These are phyloP conservation scores for Sclerotinia sclerotiorum DNA, from an alignment of 2,329 filamentous ascomycete genomes.

Conservation along the genomic window DNA sequence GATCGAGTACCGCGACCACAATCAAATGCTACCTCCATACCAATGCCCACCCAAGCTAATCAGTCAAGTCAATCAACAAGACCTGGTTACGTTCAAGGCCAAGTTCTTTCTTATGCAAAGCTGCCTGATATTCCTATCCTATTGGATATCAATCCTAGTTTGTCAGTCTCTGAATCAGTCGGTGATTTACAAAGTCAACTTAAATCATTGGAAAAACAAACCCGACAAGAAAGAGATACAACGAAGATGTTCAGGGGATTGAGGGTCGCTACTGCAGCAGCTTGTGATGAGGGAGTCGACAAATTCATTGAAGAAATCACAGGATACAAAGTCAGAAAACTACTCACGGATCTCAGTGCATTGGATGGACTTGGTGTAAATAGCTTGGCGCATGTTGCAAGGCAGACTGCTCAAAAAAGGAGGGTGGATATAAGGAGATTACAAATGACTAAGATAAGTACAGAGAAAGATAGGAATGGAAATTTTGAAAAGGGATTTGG, in stretches of 20 bases:
- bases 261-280: conserved; percentile 55
- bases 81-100: background rate
- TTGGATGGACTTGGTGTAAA: conserved; percentile 48
- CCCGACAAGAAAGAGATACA: conserved; percentile 16
- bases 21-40: background rate
- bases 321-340: conserved; percentile 53
- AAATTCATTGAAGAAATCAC: conserved; percentile 52
- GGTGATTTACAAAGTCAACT: conserved; percentile 10
- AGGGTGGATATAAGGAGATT: conserved; percentile 24
- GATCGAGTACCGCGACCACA: background rate
- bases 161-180: conserved; percentile 7
- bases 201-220: background rate
- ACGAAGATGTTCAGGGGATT: conserved; percentile 55
- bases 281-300: conserved; percentile 56
- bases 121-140: background rate
- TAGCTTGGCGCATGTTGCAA: conserved; percentile 32
- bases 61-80: conserved; percentile 15
- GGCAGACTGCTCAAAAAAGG: conserved; percentile 31
- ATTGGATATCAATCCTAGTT: background rate
- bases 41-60: background rate
- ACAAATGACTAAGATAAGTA: conserved; percentile 6
- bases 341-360: conserved; percentile 54
- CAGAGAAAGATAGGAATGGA: background rate
- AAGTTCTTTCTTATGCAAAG: conserved; percentile 13
- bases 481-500: background rate